These are phyloP conservation scores for Rhynchosporium agropyri DNA, from an alignment of 2,329 filamentous ascomycete genomes.

Conservation along the genomic window DNA sequence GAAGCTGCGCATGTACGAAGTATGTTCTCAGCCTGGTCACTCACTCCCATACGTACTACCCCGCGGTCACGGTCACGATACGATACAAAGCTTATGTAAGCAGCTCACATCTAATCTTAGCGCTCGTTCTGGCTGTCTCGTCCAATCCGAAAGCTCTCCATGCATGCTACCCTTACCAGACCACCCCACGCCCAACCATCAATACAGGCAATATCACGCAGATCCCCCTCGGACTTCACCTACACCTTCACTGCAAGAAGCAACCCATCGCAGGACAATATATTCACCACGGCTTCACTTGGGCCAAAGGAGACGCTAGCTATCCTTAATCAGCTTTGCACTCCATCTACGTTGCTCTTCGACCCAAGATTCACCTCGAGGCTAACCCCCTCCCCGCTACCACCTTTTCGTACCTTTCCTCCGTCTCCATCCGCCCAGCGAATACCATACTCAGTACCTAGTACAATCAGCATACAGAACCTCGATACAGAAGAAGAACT, in stretches of 20 bases:
- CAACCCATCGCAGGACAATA: slow-evolving; percentile 19
- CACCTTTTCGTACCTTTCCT: slow-evolving; percentile 40
- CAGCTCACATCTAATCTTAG: slow-evolving; percentile 1
- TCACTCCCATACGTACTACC: slow-evolving; percentile 19
- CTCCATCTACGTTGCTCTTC: slow-evolving; percentile 48
- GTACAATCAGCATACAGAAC: slow-evolving; percentile 42
- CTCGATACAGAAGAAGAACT: slow-evolving; percentile 35
- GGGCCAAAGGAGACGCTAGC: slow-evolving; percentile 39
- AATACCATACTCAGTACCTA: slow-evolving; percentile 37
- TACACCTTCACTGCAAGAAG: slow-evolving; percentile 21
- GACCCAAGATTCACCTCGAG: slow-evolving; percentile 44
- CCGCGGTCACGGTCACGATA: not conserved
- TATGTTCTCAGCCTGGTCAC: slow-evolving; percentile 19
- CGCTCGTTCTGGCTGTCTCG: not conserved
- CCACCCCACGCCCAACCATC: slow-evolving; percentile 9
- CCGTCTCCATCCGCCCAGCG: slow-evolving; percentile 36
- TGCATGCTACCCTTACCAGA: not conserved
- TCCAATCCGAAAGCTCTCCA: slow-evolving; percentile 13
- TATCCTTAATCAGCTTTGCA: slow-evolving; percentile 43
- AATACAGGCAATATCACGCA: slow-evolving; percentile 5
- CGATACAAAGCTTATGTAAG: not conserved
- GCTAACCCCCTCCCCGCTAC: slow-evolving; percentile 37
- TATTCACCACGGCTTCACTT: slow-evolving; percentile 41
- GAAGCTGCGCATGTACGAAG: slow-evolving; percentile 7
- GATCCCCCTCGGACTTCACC: slow-evolving; percentile 18